Conservation (phyloP, 345 rosid species). For the Melaleuca alternifolia region DNA sequence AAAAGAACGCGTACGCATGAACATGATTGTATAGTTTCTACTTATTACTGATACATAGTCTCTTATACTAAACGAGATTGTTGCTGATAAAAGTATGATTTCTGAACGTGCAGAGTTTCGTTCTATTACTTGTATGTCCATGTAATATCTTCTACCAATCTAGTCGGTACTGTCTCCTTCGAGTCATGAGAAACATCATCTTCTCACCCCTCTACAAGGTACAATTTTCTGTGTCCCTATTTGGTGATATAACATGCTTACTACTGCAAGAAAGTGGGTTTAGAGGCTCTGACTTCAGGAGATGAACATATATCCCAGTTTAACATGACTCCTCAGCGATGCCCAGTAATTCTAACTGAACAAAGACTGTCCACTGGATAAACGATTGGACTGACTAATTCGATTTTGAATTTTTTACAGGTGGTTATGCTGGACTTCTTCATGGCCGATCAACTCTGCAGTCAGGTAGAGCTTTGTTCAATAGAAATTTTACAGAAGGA, state of each 20-base stretch:
- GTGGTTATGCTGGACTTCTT: conserved; percentile 97
- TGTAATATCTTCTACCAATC: conserved; percentile 64
- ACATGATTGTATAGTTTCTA: not conserved
- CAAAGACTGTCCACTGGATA: not conserved
- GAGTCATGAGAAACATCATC: conserved; percentile 60
- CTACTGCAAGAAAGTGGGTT: not conserved
- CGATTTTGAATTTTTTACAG: not conserved
- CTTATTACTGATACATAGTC: not conserved
- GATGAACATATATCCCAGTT: not conserved
- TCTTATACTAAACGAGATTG: not conserved
- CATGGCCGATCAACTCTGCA: conserved; percentile 98
- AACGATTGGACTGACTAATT: not conserved
- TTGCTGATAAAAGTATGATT: not conserved
- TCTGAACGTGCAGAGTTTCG: conserved; percentile 37
- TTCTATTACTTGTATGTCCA: conserved; percentile 60
- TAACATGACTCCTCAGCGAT: not conserved
- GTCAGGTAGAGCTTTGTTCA: conserved; percentile 48
- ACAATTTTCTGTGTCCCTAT: not conserved
- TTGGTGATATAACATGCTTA: not conserved
- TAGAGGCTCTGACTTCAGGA: not conserved
- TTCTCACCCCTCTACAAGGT: conserved; percentile 84
- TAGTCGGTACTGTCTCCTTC: conserved; percentile 58
- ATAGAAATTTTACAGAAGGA: not conserved
- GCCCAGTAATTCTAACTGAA: not conserved
- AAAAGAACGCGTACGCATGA: not conserved